phyloP scores from a whole-genome alignment of 2,329 filamentous ascomycete species.

The Drechslerella stenobrocha region DNA sequence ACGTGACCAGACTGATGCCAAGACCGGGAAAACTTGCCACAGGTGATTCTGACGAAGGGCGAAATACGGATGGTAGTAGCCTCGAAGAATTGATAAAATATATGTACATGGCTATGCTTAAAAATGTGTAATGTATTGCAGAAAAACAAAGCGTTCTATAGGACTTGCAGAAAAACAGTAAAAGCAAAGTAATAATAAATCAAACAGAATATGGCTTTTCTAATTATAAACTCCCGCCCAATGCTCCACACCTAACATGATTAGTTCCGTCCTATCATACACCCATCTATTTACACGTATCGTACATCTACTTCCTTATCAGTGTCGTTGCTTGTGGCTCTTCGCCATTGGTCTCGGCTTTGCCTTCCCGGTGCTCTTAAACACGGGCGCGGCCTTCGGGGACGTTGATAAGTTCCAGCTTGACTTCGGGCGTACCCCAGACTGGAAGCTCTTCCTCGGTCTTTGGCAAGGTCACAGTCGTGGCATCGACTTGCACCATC shows the following conservation, averaged over 20 bases:
- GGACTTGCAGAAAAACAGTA: not conserved
- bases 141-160: not conserved
- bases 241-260: not conserved
- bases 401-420: constrained; percentile 51
- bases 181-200: not conserved
- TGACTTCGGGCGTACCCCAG: constrained; percentile 53
- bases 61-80: too few relatives aligned
- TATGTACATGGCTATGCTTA: not conserved
- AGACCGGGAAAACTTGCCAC: too few relatives aligned
- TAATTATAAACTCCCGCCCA: not conserved
- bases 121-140: not conserved
- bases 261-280: not conserved
- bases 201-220: not conserved
- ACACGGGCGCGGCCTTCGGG: constrained; percentile 10
- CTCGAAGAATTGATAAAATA: not conserved
- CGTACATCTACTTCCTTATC: not conserved
- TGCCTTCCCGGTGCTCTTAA: too few relatives aligned
- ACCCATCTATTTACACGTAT: not conserved
- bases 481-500: constrained; percentile 53
- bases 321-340: too few relatives aligned
- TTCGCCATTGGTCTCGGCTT: too few relatives aligned
- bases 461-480: constrained; percentile 51
- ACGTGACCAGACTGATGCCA: too few relatives aligned
- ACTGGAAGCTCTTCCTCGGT: constrained; percentile 47
- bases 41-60: too few relatives aligned